phyloP scores from a whole-genome alignment of 805 yeast species.

The Wickerhamomyces xylosicus region DNA sequence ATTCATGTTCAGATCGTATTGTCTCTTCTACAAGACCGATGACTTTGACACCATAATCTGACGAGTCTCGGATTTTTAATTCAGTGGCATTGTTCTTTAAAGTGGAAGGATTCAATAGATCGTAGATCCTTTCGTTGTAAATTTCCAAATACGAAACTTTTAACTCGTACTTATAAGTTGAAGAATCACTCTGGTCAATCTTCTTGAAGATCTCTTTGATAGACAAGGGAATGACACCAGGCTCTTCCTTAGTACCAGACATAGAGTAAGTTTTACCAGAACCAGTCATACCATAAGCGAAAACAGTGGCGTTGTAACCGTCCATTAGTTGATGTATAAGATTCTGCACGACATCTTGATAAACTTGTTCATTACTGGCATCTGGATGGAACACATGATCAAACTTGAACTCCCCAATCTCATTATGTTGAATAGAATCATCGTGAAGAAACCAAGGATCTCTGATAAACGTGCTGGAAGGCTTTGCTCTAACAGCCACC shows the following conservation, averaged over 20 bases:
- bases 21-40: constrained; percentile 59
- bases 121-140: constrained; percentile 86
- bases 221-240: constrained; percentile 80
- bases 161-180: constrained; percentile 30
- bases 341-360: constrained; percentile 40
- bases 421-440: constrained; percentile 36
- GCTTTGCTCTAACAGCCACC: constrained; percentile 74
- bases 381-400: constrained; percentile 69
- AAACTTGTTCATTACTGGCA: constrained; percentile 48
- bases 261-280: constrained; percentile 94
- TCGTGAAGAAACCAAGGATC: constrained; percentile 23
- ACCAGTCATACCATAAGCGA: constrained; percentile 96
- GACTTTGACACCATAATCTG: constrained; percentile 60
- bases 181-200: constrained; percentile 14
- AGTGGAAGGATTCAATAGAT: constrained; percentile 39
- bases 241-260: constrained; percentile 47
- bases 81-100: constrained; percentile 25
- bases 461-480: constrained; percentile 26
- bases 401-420: constrained; percentile 58
- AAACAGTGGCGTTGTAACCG: constrained; percentile 81
- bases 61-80: constrained; percentile 70
- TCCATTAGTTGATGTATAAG: constrained; percentile 46
- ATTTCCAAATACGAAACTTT: constrained; percentile 77
- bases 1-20: constrained; percentile 47
- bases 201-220: constrained; percentile 50